Base-by-base conservation (phyloP, 495 filamentous ascomycete species). In the Chaetomium cochliodes region DNA sequence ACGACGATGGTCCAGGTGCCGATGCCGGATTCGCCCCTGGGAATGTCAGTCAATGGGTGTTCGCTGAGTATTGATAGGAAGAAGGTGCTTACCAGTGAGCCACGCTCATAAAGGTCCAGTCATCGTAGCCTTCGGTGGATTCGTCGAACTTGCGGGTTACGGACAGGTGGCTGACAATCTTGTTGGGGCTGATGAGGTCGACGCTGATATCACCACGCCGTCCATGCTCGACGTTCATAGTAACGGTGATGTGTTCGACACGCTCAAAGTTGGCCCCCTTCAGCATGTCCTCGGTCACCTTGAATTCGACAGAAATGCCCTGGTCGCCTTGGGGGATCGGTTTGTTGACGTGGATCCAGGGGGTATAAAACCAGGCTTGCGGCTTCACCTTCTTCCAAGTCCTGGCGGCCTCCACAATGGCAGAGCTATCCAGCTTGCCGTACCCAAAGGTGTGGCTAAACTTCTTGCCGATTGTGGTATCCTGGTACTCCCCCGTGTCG, bases 101-200 rank as follows among this genome's bases (percentile, higher is more conserved):
- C 55, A 98, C 96, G 63, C 86, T 92, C 94, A 98, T 98, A 67
- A 98, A 98, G 2, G 94, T 97, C 94, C 94, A 98, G 78, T 98
- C 92, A 44, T 86, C 80, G 71, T 98, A 98, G n/a, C 94, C 94
- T 46, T 74, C 75, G 1, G 75, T 69, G 47, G 79, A 82, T 0
- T 80, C 77, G 73, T 98, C 94, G 25, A 79, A 69, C 30, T 78
- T 79, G 60, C 94, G 87, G 2, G 86, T 79, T 20, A 88, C 88
- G 54, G 92, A 89, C 42, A 98, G 85, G 68, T 97, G 88, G 73
- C 90, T 96, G 62, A 93, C 78, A 47, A 97, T 74, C 23, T 91
- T 90, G 56, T 85, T 80, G 0, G 94, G 94, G 63, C 91, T 94
- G 69, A 91, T 87, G 41, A 98, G 77, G 72, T 98, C 94, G 58